Percentiles rank a stretch among this genome's conserved stretches.
These are phyloP conservation scores for Tillandsia fasciculata DNA, from an alignment of 176 grass and related monocot genomes.

Conservation along the genomic window DNA sequence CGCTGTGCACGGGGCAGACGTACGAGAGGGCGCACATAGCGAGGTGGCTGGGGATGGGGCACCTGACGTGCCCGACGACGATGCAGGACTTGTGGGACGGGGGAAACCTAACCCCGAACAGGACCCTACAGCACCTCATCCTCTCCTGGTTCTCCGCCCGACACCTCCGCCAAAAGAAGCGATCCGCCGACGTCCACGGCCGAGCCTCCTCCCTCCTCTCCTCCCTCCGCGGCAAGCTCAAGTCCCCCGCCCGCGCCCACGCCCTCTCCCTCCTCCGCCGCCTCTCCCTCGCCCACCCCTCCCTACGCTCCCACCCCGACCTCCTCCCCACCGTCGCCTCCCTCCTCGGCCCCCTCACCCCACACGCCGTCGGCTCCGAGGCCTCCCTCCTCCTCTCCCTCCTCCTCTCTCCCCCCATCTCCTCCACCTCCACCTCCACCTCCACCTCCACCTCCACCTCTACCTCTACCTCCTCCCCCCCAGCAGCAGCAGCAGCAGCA, in stretches of 20 bases:
- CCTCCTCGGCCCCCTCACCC: slow-evolving; percentile 77
- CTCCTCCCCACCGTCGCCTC: slow-evolving; percentile 51
- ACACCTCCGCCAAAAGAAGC: slow-evolving; percentile 79
- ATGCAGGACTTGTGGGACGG: slow-evolving; percentile 99
- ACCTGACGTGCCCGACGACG: slow-evolving; percentile 89
- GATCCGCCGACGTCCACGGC: slow-evolving; percentile 82
- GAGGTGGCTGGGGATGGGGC: slow-evolving; percentile 71
- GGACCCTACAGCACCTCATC: slow-evolving; percentile 81
- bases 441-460: too few species aligned
- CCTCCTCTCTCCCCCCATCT: slow-evolving; percentile 53
- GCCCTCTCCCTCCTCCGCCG: slow-evolving; percentile 57
- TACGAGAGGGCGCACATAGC: slow-evolving; percentile 90
- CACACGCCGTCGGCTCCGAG: slow-evolving; percentile 80
- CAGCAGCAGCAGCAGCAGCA: too few species aligned
- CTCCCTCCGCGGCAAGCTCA: slow-evolving; percentile 57
- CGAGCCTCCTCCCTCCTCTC: slow-evolving; percentile 69
- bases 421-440: slow-evolving; percentile 44
- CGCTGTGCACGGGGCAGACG: slow-evolving; percentile 95
- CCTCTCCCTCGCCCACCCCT: slow-evolving; percentile 46
- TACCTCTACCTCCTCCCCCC: too few species aligned
- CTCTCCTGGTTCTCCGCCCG: slow-evolving; percentile 87
- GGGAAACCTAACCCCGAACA: slow-evolving; percentile 59
- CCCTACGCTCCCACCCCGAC: slow-evolving; percentile 48
- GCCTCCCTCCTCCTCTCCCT: slow-evolving; percentile 78
- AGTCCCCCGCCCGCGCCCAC: slow-evolving; percentile 70